These are phyloP conservation scores for Bacidia gigantensis DNA, from an alignment of 495 filamentous ascomycete genomes.

Conservation along the genomic window DNA sequence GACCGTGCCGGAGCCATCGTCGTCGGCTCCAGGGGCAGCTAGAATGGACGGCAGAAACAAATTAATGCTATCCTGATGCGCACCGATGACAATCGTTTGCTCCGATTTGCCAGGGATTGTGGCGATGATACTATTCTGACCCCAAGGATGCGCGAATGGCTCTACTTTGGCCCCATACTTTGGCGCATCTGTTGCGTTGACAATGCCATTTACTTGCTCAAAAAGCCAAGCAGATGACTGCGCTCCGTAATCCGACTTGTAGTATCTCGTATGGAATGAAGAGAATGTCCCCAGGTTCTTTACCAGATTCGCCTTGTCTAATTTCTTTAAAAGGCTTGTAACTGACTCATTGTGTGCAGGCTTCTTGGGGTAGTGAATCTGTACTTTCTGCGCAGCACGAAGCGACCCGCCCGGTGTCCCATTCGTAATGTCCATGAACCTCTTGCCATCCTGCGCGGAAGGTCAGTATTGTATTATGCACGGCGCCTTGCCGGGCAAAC, in stretches of 20 bases:
- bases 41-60: conserved; percentile 75
- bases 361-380: conserved; percentile 51
- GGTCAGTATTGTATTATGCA: not conserved
- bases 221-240: conserved; percentile 86
- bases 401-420: conserved; percentile 22
- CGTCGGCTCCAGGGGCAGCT: conserved; percentile 61
- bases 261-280: conserved; percentile 78
- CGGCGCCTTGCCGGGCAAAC: conserved; percentile 34
- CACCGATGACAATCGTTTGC: conserved; percentile 65
- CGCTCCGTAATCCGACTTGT: conserved; percentile 71
- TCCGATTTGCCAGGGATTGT: conserved; percentile 79
- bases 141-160: conserved; percentile 74
- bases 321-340: conserved; percentile 45
- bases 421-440: conserved; percentile 93
- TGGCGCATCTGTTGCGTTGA: conserved; percentile 55
- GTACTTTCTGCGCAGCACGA: conserved; percentile 25
- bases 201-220: conserved; percentile 54
- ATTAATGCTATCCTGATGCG: conserved; percentile 80
- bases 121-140: conserved; percentile 82
- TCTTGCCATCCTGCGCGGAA: conserved; percentile 51
- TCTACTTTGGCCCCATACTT: conserved; percentile 53
- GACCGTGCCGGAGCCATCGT: conserved; percentile 63
- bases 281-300: conserved; percentile 66
- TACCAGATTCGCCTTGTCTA: conserved; percentile 67
- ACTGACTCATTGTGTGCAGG: conserved; percentile 53